These are phyloP conservation scores for Tolypocladium album DNA, from an alignment of 2,329 filamentous ascomycete species.

Conservation along the genomic window DNA sequence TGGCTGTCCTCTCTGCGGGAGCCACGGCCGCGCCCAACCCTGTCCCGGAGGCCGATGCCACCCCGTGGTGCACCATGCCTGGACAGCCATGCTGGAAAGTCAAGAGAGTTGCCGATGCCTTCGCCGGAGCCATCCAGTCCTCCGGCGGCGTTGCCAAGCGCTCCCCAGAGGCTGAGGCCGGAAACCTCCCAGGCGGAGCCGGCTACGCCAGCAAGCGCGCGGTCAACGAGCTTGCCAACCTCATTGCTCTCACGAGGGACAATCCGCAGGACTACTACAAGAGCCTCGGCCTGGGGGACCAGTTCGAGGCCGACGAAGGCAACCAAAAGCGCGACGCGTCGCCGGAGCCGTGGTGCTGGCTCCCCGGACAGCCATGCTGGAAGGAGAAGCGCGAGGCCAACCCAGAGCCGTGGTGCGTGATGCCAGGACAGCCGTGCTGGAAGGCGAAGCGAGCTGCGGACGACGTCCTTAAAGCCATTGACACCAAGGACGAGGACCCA, in stretches of 20 bases:
- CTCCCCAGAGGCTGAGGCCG: conserved; percentile 13
- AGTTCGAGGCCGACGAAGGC: conserved; percentile 11
- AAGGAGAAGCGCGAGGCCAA: conserved; percentile 16
- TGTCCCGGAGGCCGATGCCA: conserved; percentile 8
- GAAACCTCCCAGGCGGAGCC: conserved; percentile 22
- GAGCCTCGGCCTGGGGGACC: conserved; percentile 16
- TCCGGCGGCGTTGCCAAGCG: conserved; percentile 15
- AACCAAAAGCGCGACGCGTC: conserved; percentile 11
- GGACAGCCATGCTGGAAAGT: conserved; percentile 25
- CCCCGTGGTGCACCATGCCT: conserved; percentile 2
- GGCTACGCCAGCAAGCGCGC: conserved; percentile 27
- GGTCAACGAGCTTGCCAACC: conserved; percentile 25
- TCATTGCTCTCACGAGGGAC: conserved; percentile 19
- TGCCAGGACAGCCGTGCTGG: conserved; percentile 10
- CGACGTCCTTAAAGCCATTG: conserved; percentile 20
- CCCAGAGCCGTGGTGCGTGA: background rate
- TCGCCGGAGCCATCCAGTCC: conserved; percentile 12
- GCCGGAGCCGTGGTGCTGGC: conserved; percentile 21
- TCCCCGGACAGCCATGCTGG: conserved; percentile 27
- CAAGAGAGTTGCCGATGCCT: conserved; percentile 13
- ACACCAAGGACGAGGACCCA: conserved; percentile 12
- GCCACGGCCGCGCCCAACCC: conserved; percentile 9
- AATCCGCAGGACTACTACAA: conserved; percentile 21
- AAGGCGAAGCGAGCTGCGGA: conserved; percentile 21
- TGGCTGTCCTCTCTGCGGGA: conserved; percentile 11